A percentile compares a stretch with the other conserved stretches of the same genome.
phyloP scores from a whole-genome alignment of 176 grass and related monocot species.

The Oryza officinalis region DNA sequence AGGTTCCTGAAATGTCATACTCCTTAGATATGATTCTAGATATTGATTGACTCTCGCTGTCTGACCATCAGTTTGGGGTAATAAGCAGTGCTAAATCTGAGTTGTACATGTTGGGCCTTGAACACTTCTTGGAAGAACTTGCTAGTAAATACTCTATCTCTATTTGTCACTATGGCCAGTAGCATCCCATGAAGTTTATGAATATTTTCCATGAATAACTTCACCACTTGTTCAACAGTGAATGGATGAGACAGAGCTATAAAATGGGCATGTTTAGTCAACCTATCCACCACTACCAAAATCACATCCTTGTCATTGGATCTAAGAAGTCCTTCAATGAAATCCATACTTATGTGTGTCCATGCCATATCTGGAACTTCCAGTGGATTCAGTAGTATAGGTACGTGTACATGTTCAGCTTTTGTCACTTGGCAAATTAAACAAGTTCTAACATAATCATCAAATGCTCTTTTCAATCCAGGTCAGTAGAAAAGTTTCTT shows the following conservation, averaged over 20 bases:
- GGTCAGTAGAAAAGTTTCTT: not conserved
- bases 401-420: not conserved
- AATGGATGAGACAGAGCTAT: rapidly evolving
- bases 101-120: not conserved
- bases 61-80: not conserved
- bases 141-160: not conserved
- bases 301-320: not conserved
- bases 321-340: not conserved
- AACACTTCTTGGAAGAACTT: not conserved
- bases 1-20: not conserved
- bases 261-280: not conserved
- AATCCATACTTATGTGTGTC: not conserved
- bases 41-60: not conserved
- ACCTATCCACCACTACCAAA: not conserved
- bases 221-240: rapidly evolving
- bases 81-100: not conserved
- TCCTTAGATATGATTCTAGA: not conserved
- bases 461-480: rapidly evolving
- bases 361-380: not conserved
- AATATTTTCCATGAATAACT: not conserved
- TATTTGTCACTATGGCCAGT: not conserved
- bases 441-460: not conserved
- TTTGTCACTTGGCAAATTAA: not conserved
- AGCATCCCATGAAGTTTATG: not conserved
- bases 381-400: not conserved